Evolutionary conservation across 257 asterid genomes (phyloP).

Genomic region (Cruciata laevipes): DNA sequence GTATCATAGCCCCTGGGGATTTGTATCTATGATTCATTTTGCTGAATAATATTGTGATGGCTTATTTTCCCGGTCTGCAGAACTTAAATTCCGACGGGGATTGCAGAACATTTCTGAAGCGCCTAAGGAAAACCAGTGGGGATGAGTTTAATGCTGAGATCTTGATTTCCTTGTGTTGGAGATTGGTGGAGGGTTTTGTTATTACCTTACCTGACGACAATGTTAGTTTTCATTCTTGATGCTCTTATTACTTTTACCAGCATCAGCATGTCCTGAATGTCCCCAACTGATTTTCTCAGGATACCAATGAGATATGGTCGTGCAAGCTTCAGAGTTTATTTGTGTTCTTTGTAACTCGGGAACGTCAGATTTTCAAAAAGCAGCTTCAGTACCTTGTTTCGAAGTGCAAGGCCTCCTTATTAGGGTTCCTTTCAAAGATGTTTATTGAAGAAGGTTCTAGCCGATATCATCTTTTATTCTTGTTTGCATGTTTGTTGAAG

Average conservation of each 20-base stretch:
- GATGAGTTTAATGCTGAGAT: conserved; percentile 52
- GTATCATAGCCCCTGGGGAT: not conserved
- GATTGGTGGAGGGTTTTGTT: conserved; percentile 52
- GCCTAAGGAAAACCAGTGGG: conserved; percentile 30
- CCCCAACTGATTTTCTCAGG: conserved; percentile 38
- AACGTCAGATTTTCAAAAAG: conserved; percentile 42
- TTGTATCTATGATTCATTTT: not conserved
- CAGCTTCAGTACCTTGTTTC: conserved; percentile 47
- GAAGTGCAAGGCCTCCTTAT: conserved; percentile 41
- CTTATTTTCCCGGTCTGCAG: conserved; percentile 35
- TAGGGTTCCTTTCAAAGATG: conserved; percentile 44
- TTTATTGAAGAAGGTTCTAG: conserved; percentile 68
- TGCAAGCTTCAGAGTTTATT: conserved; percentile 54
- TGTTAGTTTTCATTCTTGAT: conserved; percentile 42
- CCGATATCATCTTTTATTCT: conserved; percentile 2
- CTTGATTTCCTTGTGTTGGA: conserved; percentile 53
- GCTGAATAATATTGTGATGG: not conserved
- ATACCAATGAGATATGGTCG: conserved; percentile 43
- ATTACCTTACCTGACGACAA: conserved; percentile 38
- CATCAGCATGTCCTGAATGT: conserved; percentile 7
- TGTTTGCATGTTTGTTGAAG: not conserved
- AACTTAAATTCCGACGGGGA: conserved; percentile 41
- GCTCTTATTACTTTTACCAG: conserved; percentile 8
- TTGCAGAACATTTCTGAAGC: conserved; percentile 45
- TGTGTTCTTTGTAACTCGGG: conserved; percentile 54